These are phyloP conservation scores for Alternaria consortialis DNA, from an alignment of 2,329 filamentous ascomycete genomes.

Conservation along the genomic window DNA sequence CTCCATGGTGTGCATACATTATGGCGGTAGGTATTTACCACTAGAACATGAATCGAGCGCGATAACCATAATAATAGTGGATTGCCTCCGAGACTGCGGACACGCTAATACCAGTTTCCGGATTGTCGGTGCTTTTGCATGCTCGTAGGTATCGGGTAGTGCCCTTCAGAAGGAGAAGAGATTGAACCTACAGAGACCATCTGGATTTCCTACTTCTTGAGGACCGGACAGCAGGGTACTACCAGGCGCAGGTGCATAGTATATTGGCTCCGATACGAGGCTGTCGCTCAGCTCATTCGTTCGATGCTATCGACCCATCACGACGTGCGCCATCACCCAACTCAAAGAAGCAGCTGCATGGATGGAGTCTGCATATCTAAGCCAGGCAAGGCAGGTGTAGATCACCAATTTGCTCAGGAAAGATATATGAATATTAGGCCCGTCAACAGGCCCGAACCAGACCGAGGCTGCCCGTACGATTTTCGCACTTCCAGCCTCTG, in stretches of 20 bases:
- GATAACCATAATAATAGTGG: not conserved
- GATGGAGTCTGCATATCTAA: slow-evolving; percentile 3
- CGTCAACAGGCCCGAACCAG: slow-evolving; percentile 6
- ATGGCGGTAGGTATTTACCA: not conserved
- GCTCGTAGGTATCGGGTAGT: not conserved
- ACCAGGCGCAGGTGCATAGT: not conserved
- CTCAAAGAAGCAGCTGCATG: slow-evolving; percentile 4
- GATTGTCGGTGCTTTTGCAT: not conserved
- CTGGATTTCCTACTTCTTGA: not conserved
- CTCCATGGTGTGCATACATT: not conserved
- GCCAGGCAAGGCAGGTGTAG: slow-evolving; percentile 19
- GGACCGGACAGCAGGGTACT: not conserved
- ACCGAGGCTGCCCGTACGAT: slow-evolving; percentile 1
- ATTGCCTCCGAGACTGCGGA: not conserved
- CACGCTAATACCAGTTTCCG: not conserved
- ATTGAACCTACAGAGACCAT: not conserved
- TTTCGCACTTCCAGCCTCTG: not conserved
- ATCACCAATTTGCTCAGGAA: slow-evolving; percentile 6
- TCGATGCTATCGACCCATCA: not conserved
- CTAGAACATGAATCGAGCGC: not conserved
- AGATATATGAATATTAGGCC: not conserved
- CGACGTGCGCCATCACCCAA: not conserved
- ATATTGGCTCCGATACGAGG: not conserved
- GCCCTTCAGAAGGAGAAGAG: not conserved
- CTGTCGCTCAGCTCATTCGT: not conserved